phyloP scores from a whole-genome alignment of 2,329 filamentous ascomycete species.

The Botryosphaeria agaves region DNA sequence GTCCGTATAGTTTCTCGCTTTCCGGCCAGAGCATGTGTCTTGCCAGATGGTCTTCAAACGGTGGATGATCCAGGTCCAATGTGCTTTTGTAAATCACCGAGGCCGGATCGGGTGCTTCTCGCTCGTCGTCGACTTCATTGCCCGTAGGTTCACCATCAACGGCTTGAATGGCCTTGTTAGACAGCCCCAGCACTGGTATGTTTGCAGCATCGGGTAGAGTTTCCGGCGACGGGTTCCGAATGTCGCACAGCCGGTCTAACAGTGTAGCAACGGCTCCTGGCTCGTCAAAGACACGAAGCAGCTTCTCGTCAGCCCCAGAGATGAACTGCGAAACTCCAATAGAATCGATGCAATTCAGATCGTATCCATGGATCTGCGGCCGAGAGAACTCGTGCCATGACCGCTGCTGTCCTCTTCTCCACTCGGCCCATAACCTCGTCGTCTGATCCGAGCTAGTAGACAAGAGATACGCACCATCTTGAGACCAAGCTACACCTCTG shows the following conservation, averaged over 20 bases:
- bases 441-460: conserved; percentile 89
- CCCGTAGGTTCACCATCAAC: conserved; percentile 12
- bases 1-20: conserved; percentile 89
- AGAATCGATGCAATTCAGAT: conserved; percentile 82
- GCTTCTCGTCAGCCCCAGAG: conserved; percentile 90
- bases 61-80: conserved; percentile 53
- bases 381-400: conserved; percentile 95
- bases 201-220: conserved; percentile 70
- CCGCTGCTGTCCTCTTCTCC: conserved; percentile 34
- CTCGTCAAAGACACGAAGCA: conserved; percentile 88
- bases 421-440: conserved; percentile 68
- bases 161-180: conserved; percentile 73
- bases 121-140: conserved; percentile 29
- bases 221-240: conserved; percentile 16
- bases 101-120: conserved; percentile 37
- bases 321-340: conserved; percentile 64
- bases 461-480: conserved; percentile 64
- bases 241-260: conserved; percentile 48
- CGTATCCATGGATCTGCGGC: conserved; percentile 95
- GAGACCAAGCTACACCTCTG: conserved; percentile 70
- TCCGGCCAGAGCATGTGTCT: conserved; percentile 92
- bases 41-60: conserved; percentile 76
- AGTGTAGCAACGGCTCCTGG: conserved; percentile 68
- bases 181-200: conserved; percentile 86
- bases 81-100: conserved; percentile 41